Base-by-base conservation (phyloP, 345 rosid genomes). In the Citrus unshiu region DNA sequence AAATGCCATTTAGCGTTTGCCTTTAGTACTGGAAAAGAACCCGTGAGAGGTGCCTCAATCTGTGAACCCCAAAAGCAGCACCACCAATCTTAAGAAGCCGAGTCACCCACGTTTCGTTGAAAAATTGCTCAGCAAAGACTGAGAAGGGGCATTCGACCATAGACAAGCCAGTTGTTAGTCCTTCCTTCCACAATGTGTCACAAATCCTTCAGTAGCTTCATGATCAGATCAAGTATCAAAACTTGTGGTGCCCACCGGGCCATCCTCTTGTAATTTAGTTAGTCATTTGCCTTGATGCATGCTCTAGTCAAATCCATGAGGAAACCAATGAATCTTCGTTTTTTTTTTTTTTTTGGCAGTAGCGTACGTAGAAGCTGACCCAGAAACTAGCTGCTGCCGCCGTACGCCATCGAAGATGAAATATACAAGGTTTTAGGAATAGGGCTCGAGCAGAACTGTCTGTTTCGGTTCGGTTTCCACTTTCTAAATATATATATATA, bases 161-260 rank as follows among this genome's bases (percentile, higher is more conserved):
- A 2, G 87, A 89, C 58, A 86, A 67, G 30, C 92, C 88, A 9
- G 85, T 81, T 54, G 82, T 69, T 0, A 81, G 49, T 40, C 72
- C n/a, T 85, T 89, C 92, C 88, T 86, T 54, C 92, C 90, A 29
- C 90, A 87, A 12, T 86, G 90, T 5, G 88, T 89, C 81, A 88
- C 72, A 5, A 83, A 87, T 35, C 84, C 85, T 32, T 87, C 87
- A 2, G 73, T 46, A 4, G 89, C 87, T 79, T 83, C 78, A 58
- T 86, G 85, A 6, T 87, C 13, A 40, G 13, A 40, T 40, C 89
- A 37, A 89, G 88, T 30, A 89, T 86, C 65, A 78, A 13, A 21
- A 84, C 75, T 22, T 89, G 90, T 12, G 89, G 87, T 0, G 89
- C 89, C 89, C 89, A 40, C 46, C 13, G 9, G 13, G 46, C 13